A percentile compares a stretch with the other conserved stretches of the same genome.
phyloP scores from a whole-genome alignment of 2,329 filamentous ascomycete species.

The Simplicillium aogashimaense region DNA sequence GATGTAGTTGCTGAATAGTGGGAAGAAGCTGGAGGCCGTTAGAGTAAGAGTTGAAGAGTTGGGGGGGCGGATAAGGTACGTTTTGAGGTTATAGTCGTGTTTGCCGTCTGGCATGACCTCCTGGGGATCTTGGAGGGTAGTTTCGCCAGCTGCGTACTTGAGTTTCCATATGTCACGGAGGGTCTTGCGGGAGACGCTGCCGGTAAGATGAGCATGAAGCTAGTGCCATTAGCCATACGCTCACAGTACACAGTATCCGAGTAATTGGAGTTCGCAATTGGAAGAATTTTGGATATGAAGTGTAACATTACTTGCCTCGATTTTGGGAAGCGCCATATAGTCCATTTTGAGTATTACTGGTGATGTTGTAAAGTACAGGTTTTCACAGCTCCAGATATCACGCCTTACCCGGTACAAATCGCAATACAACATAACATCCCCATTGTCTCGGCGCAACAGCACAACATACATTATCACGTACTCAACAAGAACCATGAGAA shows the following conservation, averaged over 20 bases:
- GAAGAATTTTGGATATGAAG: conserved; percentile 7
- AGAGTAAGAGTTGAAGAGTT: not conserved
- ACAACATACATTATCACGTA: too few species aligned
- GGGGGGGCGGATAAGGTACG: conserved; percentile 34
- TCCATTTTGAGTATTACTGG: conserved; percentile 20
- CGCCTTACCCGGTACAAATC: too few species aligned
- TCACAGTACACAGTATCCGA: too few species aligned
- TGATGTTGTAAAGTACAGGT: too few species aligned
- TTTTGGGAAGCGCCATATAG: conserved; percentile 41
- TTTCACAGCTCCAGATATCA: too few species aligned
- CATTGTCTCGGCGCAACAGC: too few species aligned
- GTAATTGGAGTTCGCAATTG: too few species aligned
- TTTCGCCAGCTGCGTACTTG: conserved; percentile 42
- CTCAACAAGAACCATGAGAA: not conserved
- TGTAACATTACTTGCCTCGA: conserved; percentile 32
- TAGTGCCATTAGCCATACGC: conserved; percentile 24
- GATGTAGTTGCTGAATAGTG: conserved; percentile 69
- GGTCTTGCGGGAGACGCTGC: conserved; percentile 63
- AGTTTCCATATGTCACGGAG: conserved; percentile 65
- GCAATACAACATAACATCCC: too few species aligned
- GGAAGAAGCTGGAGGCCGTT: conserved; percentile 54
- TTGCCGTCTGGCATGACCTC: conserved; percentile 60
- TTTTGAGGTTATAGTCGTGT: conserved; percentile 59
- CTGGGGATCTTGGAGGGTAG: conserved; percentile 57
- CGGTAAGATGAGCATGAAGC: conserved; percentile 74